Evolutionary conservation across 2,329 filamentous ascomycete species (phyloP).

Genomic region (Botrytis deweyae): DNA sequence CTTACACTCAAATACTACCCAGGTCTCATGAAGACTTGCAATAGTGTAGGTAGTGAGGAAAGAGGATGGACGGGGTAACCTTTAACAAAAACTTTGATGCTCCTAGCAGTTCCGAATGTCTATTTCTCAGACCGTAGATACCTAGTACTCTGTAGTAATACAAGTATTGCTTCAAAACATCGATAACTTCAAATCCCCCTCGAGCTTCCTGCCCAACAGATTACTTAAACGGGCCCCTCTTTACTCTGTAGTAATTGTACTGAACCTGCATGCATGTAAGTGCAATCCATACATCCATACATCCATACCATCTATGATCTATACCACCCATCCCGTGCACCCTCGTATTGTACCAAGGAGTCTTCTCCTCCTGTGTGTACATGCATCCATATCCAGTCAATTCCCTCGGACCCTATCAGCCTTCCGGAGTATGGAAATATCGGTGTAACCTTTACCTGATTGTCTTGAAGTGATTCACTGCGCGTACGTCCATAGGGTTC

Average conservation of each 20-base stretch:
- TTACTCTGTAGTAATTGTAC: background rate
- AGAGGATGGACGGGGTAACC: background rate
- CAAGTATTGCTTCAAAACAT: background rate
- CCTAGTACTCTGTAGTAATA: background rate
- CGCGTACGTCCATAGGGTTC: background rate
- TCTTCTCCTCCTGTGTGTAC: background rate
- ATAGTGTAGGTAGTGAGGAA: background rate
- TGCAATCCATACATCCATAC: background rate
- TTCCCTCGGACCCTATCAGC: conserved; percentile 14
- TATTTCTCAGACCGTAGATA: background rate
- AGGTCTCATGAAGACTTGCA: no score
- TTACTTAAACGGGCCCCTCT: conserved; percentile 13
- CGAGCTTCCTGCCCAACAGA: conserved; percentile 12
- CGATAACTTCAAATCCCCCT: conserved; percentile 1
- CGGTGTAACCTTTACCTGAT: conserved; percentile 12
- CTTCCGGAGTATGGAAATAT: conserved; percentile 16
- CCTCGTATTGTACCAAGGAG: conserved; percentile 3
- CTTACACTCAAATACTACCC: background rate
- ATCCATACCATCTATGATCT: background rate
- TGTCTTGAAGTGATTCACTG: conserved; percentile 9
- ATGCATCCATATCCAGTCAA: conserved; percentile 6
- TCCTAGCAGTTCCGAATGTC: background rate
- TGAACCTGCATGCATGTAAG: conserved; percentile 21
- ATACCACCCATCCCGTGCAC: background rate
- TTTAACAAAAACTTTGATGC: background rate